Percentiles rank a stretch among this genome's conserved stretches.
Conservation (phyloP, 768 basidiomycete genomes). For the Tylopilus vinaceipallidus region DNA sequence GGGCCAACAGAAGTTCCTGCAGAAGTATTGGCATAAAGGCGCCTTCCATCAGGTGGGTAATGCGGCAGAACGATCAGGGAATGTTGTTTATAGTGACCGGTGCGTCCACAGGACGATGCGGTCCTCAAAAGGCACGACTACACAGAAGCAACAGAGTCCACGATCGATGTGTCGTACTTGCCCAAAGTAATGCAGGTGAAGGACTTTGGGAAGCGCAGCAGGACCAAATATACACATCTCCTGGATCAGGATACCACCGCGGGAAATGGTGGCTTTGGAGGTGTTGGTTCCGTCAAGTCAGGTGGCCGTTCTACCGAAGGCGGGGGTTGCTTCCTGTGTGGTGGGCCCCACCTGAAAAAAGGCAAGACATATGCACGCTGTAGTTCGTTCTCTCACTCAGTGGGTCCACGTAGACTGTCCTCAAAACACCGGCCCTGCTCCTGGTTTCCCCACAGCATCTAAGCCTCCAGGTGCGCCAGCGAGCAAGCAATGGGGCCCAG, state of each 20-base stretch:
- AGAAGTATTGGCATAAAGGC: slow-evolving; percentile 99
- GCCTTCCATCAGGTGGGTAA: slow-evolving; percentile 89
- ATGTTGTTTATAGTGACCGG: slow-evolving; percentile 13
- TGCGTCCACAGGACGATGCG: slow-evolving; percentile 70
- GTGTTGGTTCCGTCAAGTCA: slow-evolving; percentile 47
- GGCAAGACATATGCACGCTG: slow-evolving; percentile 41
- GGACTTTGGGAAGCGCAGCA: slow-evolving; percentile 89
- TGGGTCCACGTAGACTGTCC: slow-evolving; percentile 43
- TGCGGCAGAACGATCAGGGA: background rate
- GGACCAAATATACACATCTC: slow-evolving; percentile 95
- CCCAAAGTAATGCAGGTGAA: slow-evolving; percentile 97
- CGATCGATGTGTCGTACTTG: slow-evolving; percentile 81
- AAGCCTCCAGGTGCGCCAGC: slow-evolving; percentile 35
- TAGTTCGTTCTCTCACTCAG: slow-evolving; percentile 6
- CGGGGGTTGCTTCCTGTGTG: slow-evolving; percentile 89
- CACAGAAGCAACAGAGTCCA: slow-evolving; percentile 86
- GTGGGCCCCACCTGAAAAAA: slow-evolving; percentile 91
- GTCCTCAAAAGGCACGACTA: slow-evolving; percentile 81
- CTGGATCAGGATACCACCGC: slow-evolving; percentile 90
- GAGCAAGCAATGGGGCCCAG: slow-evolving; percentile 33
- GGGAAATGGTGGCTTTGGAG: slow-evolving; percentile 63
- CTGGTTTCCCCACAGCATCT: slow-evolving; percentile 24
- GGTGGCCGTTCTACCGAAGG: slow-evolving; percentile 55
- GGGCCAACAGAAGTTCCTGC: slow-evolving; percentile 88
- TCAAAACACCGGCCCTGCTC: slow-evolving; percentile 42